Evolutionary conservation across 2,329 filamentous ascomycete genomes (phyloP).

Genomic region (Penicillium sp.): DNA sequence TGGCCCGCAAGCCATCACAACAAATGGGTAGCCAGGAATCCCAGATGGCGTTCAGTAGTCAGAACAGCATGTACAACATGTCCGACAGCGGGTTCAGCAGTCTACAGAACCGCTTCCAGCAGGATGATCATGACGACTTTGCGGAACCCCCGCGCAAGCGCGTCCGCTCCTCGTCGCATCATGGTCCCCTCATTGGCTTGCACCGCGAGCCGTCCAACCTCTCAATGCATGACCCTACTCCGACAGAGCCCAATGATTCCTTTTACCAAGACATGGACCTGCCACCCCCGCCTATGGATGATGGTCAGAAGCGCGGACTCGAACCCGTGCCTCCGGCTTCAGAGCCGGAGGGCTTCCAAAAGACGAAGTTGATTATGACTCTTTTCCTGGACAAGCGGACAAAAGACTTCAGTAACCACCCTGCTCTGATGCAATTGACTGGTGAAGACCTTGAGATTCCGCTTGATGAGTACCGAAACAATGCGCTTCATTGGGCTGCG

Average conservation of each 20-base stretch:
- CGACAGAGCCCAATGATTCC: conserved; percentile 46
- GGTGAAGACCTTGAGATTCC: conserved; percentile 84
- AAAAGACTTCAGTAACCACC: conserved; percentile 68
- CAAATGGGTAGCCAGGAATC: conserved; percentile 58
- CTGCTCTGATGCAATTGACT: conserved; percentile 69
- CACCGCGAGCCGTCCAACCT: conserved; percentile 30
- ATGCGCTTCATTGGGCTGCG: conserved; percentile 91
- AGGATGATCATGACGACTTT: conserved; percentile 50
- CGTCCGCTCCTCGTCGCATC: conserved; percentile 55
- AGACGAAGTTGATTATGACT: conserved; percentile 74
- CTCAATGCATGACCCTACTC: conserved; percentile 41
- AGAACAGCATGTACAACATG: conserved; percentile 69
- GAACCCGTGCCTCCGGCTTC: conserved; percentile 49
- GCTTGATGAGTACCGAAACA: conserved; percentile 79
- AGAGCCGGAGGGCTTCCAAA: conserved; percentile 66
- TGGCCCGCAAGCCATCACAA: conserved; percentile 67
- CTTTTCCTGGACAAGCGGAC: conserved; percentile 72
- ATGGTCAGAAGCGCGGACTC: conserved; percentile 34
- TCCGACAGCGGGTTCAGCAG: conserved; percentile 70
- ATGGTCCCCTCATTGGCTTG: conserved; percentile 35
- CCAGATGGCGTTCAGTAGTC: conserved; percentile 67
- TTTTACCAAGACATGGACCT: conserved; percentile 44
- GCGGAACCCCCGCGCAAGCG: conserved; percentile 80
- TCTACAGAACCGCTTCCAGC: conserved; percentile 53
- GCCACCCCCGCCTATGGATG: conserved; percentile 25